These are phyloP conservation scores for Helianthus tuberosus DNA, from an alignment of 129 eudicot species.

Conservation along the genomic window DNA sequence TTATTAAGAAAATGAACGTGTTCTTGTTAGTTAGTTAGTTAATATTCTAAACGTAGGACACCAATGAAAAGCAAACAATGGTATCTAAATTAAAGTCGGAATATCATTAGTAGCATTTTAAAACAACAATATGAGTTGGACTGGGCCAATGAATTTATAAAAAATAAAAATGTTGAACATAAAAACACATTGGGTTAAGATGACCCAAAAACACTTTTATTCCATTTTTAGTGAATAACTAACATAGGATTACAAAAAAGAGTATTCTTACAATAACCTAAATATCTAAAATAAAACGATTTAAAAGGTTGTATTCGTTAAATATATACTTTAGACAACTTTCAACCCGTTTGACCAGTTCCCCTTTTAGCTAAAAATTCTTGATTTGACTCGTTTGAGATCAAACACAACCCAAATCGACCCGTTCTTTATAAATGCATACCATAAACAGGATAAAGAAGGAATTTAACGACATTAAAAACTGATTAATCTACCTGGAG, in stretches of 20 bases:
- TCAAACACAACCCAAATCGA: background rate
- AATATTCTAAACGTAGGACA: too few species aligned
- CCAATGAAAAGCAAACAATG: too few species aligned
- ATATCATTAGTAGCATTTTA: too few species aligned
- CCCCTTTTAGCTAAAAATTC: conserved; percentile 2
- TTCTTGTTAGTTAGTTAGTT: too few species aligned
- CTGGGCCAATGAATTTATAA: background rate
- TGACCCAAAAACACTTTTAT: too few species aligned
- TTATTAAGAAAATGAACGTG: too few species aligned
- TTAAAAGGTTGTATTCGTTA: background rate
- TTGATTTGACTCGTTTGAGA: background rate
- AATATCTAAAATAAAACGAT: too few species aligned
- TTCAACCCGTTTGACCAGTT: background rate
- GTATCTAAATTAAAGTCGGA: too few species aligned
- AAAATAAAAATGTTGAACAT: background rate
- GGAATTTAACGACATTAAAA: background rate
- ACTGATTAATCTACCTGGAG: conserved; percentile 60
- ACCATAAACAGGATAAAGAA: background rate
- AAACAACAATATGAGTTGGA: too few species aligned
- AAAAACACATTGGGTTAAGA: too few species aligned
- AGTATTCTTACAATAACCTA: too few species aligned
- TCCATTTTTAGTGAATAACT: background rate
- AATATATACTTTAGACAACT: background rate
- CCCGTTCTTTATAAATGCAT: background rate
- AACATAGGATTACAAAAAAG: background rate